Base-by-base conservation (phyloP, 2,329 filamentous ascomycete genomes). In the Fusarium brevicatenulatum region DNA sequence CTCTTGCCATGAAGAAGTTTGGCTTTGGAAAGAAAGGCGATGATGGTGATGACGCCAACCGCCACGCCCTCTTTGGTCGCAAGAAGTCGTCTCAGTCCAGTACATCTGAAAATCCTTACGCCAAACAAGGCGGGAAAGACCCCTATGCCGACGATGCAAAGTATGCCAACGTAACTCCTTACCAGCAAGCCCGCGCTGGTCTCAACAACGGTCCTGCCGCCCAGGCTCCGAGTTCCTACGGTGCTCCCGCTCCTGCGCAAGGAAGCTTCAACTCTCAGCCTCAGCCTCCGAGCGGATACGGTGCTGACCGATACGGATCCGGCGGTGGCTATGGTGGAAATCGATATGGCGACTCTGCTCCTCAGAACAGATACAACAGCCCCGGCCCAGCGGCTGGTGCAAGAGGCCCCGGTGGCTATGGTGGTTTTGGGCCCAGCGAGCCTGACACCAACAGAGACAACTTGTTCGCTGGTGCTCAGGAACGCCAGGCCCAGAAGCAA, bases 391-490 rank as follows among this genome's bases (percentile, higher is more conserved):
- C 81, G 15, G 71, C 80, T 36, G 79, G 78, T 43, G 78, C 82
- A 66, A 81, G 83, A 75, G 86, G 88, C 18, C 85, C 86, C 16
- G 88, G 88, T 52, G 90, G 90, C 34, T 92, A 92, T 71, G 90
- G 90, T 40, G 89, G 89, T 11, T 82, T 91, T 63, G 89, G 88
- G 50, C 82, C 83, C 54, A 79, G 80, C 37, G 83, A 81, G 56
- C 83, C 84, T 9, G 88, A 90, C 62, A 82, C 82, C 66, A 87
- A 91, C 71, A 86, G 91, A 44, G 88, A 92, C 77, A 89, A 88
- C 34, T 85, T 94, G 8, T 93, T 94, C 67, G 73, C 88, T 15
- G 87, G 87, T 52, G 89, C 89, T 5, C 81, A 86, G 37, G 80
- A 88, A 63, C 84, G 88, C 53, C 80, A 84, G 39, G 83, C 86